phyloP scores from a whole-genome alignment of 2,329 filamentous ascomycete genomes.

The Penicillium griseofulvum region DNA sequence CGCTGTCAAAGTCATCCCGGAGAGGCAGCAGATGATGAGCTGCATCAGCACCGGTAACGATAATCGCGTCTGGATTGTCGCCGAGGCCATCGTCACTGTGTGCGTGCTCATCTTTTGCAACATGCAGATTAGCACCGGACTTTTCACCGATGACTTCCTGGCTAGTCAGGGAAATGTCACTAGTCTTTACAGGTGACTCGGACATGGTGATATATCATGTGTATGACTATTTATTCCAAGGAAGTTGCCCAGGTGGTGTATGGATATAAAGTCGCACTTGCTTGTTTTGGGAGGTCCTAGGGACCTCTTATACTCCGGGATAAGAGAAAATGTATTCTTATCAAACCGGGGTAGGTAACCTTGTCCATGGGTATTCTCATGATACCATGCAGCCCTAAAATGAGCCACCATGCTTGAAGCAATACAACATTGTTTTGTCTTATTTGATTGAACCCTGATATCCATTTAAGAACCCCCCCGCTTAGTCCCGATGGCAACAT shows the following conservation, averaged over 20 bases:
- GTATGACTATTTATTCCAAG: background rate
- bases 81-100: background rate
- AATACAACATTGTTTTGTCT: background rate
- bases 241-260: background rate
- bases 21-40: conserved; percentile 50
- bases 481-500: background rate
- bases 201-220: background rate
- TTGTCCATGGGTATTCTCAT: no score
- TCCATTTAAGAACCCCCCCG: background rate
- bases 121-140: background rate
- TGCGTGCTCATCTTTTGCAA: background rate
- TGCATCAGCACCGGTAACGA: conserved; percentile 54
- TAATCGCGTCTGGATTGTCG: conserved; percentile 40
- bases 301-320: background rate
- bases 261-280: background rate
- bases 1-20: conserved; percentile 53
- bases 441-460: background rate
- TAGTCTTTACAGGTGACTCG: background rate
- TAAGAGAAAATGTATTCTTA: background rate
- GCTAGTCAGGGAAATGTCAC: background rate
- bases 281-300: background rate
- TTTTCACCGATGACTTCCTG: background rate
- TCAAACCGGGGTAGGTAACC: background rate
- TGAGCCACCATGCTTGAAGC: background rate
- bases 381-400: background rate